Percentiles rank a stretch among this genome's conserved stretches.
Evolutionary conservation across 805 yeast species (phyloP).

Genomic region (Maudiozyma serrabonitensis): DNA sequence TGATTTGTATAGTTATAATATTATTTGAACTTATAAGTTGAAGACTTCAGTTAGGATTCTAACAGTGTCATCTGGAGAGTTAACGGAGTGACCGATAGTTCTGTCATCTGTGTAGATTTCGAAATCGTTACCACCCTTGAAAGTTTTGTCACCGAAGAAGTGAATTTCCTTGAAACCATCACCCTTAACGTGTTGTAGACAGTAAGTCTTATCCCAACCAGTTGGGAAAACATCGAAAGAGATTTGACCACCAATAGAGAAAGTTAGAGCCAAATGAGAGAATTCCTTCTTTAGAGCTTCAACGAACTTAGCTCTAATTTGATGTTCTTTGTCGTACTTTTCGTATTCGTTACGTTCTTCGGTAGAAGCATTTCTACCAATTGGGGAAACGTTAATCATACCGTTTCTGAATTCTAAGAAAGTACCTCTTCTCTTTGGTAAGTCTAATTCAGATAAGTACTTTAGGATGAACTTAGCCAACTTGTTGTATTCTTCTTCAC

Average conservation of each 20-base stretch:
- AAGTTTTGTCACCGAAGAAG: slow-evolving; percentile 97
- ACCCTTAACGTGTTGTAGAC: slow-evolving; percentile 79
- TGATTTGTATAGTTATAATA: background rate
- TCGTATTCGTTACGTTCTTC: slow-evolving; percentile 91
- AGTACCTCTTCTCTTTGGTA: slow-evolving; percentile 98
- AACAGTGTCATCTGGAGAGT: slow-evolving; percentile 81
- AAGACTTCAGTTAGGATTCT: slow-evolving; percentile 77
- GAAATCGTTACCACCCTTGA: slow-evolving; percentile 96
- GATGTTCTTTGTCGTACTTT: slow-evolving; percentile 67
- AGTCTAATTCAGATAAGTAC: slow-evolving; percentile 75
- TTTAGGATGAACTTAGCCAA: slow-evolving; percentile 76
- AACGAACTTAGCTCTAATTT: slow-evolving; percentile 79
- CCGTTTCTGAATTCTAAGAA: slow-evolving; percentile 98
- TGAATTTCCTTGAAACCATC: slow-evolving; percentile 85
- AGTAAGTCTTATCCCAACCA: slow-evolving; percentile 99
- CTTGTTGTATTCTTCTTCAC: slow-evolving; percentile 87
- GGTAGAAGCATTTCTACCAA: slow-evolving; percentile 96
- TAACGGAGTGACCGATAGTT: slow-evolving; percentile 93
- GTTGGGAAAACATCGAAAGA: slow-evolving; percentile 99
- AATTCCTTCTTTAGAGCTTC: slow-evolving; percentile 74
- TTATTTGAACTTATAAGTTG: slow-evolving; percentile 21
- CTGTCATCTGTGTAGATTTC: slow-evolving; percentile 89
- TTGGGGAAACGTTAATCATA: slow-evolving; percentile 96
- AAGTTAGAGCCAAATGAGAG: slow-evolving; percentile 77
- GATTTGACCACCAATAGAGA: slow-evolving; percentile 98